Evolutionary conservation across 257 asterid genomes (phyloP), one percentile per base, ranked within the genome.

Genomic region (Rhazya stricta): DNA sequence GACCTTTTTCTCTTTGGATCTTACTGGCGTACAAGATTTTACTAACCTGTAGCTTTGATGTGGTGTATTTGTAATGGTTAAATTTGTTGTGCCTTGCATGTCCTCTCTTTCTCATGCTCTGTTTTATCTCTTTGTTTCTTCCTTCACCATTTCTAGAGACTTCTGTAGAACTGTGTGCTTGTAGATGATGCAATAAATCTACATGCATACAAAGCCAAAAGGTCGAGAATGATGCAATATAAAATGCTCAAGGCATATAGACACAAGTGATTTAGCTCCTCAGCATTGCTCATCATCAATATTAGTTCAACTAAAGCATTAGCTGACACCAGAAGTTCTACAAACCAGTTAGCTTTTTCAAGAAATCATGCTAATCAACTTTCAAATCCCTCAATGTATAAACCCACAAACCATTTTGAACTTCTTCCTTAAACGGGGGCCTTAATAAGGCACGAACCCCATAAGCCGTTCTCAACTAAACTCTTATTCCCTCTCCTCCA

Each of bases 331-430:
- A 50, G 56, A 21, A 42, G 54, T 71, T 76, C 56, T 30, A 3
- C 54, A 48, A 27, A 27, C 43, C 45, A 58, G 15, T 72, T 19
- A 46, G 4, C 11, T 5, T 43, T 74, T 21, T 18, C 41, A 65
- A 67, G 45, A 50, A 30, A 29, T 48, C 42, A 34, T n/a, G n/a
- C n/a, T 50, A 2, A 74, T 68, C 84, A 84, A 82, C 82, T 80
- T 61, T 71, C 65, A 36, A 32, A 13, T 21, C 41, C 23, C 48
- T 71, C 75, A 36, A 34, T 12, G 2, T 3, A 29, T 3, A 34
- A 34, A n/a, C 53, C 76, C 30, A 73, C 54, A n/a, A 56, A 63
- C 27, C 41, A 72, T 72, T 39, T 60, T 32, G 30, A 58, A 27
- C 29, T 65, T 18, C 11, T 61, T 29, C 5, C 0, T 29, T 5